Evolutionary conservation across 1,139 yeast species (phyloP).

Genomic region (Blastobotrys buckinghamii): DNA sequence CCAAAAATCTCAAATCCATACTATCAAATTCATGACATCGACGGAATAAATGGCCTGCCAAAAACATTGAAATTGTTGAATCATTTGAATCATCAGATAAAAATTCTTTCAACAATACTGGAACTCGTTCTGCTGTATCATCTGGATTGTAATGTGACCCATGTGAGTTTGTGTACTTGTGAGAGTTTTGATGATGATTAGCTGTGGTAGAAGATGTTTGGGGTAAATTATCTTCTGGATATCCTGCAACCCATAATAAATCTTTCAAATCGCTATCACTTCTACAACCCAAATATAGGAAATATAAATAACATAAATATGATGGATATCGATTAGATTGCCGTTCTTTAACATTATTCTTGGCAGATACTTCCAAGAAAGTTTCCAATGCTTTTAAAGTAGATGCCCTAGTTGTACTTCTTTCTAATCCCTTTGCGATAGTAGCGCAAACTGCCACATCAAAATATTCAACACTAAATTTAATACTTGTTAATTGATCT

Average conservation of each 20-base stretch:
- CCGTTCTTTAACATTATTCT: conserved; percentile 25
- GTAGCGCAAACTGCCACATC: conserved; percentile 50
- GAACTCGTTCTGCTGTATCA: conserved; percentile 31
- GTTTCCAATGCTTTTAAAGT: conserved; percentile 49
- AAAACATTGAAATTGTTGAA: conserved; percentile 45
- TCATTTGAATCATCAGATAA: conserved; percentile 38
- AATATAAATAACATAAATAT: conserved; percentile 44
- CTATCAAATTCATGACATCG: conserved; percentile 47
- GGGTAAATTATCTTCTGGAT: conserved; percentile 28
- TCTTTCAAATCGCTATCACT: conserved; percentile 45
- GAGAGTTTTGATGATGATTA: not conserved
- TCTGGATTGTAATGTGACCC: conserved; percentile 15
- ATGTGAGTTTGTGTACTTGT: conserved; percentile 15
- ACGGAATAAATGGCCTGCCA: conserved; percentile 50
- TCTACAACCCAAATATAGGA: conserved; percentile 48
- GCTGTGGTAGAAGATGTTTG: not conserved
- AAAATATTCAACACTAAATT: conserved; percentile 42
- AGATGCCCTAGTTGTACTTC: conserved; percentile 54
- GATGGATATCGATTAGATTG: conserved; percentile 18
- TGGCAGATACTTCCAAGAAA: conserved; percentile 45
- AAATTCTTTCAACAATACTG: conserved; percentile 51
- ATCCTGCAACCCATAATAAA: conserved; percentile 43
- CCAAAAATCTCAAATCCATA: conserved; percentile 49
- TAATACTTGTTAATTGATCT: conserved; percentile 43
- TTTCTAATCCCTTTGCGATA: conserved; percentile 56